Conservation (phyloP, 768 basidiomycete genomes). For the Boletus rufocinnamomeus region DNA sequence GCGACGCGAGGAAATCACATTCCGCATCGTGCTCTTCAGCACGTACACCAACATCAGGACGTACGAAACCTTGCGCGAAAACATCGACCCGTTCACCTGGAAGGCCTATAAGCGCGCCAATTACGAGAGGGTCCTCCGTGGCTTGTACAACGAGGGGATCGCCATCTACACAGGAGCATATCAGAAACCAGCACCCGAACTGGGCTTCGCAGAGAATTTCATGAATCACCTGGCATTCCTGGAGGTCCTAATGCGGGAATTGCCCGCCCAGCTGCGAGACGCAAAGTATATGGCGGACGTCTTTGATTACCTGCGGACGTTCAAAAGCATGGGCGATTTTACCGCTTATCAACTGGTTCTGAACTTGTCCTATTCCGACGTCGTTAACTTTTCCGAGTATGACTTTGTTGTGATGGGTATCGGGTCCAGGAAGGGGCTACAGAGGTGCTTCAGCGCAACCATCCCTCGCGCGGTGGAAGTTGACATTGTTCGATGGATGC, state of each 20-base stretch:
- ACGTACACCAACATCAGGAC: constrained; percentile 71
- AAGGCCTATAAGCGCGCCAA: constrained; percentile 49
- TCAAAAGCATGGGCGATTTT: constrained; percentile 76
- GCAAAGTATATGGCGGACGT: constrained; percentile 64
- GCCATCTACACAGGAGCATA: constrained; percentile 72
- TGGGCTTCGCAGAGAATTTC: constrained; percentile 48
- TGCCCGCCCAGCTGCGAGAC: constrained; percentile 49
- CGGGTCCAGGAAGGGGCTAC: constrained; percentile 66
- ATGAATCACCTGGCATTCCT: constrained; percentile 66
- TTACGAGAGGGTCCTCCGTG: constrained; percentile 55
- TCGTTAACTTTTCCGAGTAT: constrained; percentile 62
- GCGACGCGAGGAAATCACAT: constrained; percentile 59
- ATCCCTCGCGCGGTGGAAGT: constrained; percentile 48
- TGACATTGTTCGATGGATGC: constrained; percentile 66
- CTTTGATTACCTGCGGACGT: constrained; percentile 57
- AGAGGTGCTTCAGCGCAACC: constrained; percentile 60
- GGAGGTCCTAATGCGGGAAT: constrained; percentile 58
- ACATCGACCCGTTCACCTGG: constrained; percentile 66
- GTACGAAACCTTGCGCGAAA: constrained; percentile 58
- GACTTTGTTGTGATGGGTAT: constrained; percentile 73
- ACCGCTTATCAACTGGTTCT: constrained; percentile 68
- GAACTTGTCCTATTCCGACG: constrained; percentile 55
- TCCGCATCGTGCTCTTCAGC: constrained; percentile 73
- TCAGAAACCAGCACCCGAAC: constrained; percentile 66
- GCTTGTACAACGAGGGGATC: constrained; percentile 38